Percentiles rank a stretch among this genome's conserved stretches.
These are phyloP conservation scores for Mycena pura DNA, from an alignment of 768 basidiomycete species.

Conservation along the genomic window DNA sequence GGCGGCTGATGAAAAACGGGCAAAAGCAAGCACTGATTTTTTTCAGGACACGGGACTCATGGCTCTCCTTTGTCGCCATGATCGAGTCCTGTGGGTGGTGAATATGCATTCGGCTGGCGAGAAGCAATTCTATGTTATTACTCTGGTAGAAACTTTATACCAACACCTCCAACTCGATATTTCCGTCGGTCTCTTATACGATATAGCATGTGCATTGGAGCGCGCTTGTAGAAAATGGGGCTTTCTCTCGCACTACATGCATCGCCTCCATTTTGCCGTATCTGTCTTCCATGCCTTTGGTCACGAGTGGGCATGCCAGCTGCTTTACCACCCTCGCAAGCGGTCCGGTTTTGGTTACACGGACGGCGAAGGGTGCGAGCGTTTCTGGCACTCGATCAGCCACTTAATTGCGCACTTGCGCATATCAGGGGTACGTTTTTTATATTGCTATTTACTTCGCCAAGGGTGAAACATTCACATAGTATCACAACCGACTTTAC, in stretches of 20 bases:
- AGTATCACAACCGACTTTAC: slow-evolving; percentile 37
- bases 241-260: slow-evolving; percentile 32
- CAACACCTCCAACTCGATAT: slow-evolving; percentile 36
- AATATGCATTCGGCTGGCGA: slow-evolving; percentile 46
- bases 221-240: slow-evolving; percentile 33
- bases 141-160: slow-evolving; percentile 40
- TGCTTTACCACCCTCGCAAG: slow-evolving; percentile 44
- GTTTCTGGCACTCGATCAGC: slow-evolving; percentile 40
- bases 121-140: slow-evolving; percentile 40
- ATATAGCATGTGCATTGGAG: slow-evolving; percentile 46
- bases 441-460: background rate
- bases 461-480: background rate
- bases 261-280: slow-evolving; percentile 36
- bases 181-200: slow-evolving; percentile 37
- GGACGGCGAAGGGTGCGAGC: slow-evolving; percentile 40
- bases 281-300: slow-evolving; percentile 49
- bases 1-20: slow-evolving; percentile 17
- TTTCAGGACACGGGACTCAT: slow-evolving; percentile 37
- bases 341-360: slow-evolving; percentile 37
- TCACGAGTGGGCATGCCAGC: slow-evolving; percentile 47
- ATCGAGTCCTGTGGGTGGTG: slow-evolving; percentile 40
- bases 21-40: slow-evolving; percentile 27
- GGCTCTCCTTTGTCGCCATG: slow-evolving; percentile 45
- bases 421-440: slow-evolving; percentile 35
- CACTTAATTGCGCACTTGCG: slow-evolving; percentile 33